Conservation (phyloP, 805 yeast genomes). For the Starmerella etchellsii region DNA sequence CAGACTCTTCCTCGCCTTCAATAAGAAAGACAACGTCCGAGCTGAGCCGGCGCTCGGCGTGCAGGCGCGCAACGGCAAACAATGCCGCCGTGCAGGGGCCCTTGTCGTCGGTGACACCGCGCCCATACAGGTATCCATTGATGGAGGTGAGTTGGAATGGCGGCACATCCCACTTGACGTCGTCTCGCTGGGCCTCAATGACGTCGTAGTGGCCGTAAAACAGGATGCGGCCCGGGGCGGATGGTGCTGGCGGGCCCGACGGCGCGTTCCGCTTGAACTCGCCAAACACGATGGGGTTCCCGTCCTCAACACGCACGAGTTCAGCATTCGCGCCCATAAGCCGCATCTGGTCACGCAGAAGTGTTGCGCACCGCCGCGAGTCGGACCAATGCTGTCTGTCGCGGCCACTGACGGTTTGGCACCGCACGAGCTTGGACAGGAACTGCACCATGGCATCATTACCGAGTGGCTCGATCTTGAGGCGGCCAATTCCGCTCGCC, state of each 20-base stretch:
- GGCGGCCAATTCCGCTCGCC: neutral
- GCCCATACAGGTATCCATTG: slow-evolving; percentile 76
- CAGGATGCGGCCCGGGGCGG: slow-evolving; percentile 35
- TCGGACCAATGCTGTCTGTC: slow-evolving; percentile 62
- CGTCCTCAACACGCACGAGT: slow-evolving; percentile 58
- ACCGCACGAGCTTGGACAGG: slow-evolving; percentile 49
- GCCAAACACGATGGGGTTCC: slow-evolving; percentile 79
- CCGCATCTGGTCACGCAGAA: slow-evolving; percentile 46
- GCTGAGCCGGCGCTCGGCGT: slow-evolving; percentile 37
- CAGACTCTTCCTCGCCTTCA: slow-evolving; percentile 95
- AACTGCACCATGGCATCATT: slow-evolving; percentile 55
- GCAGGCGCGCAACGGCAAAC: slow-evolving; percentile 69
- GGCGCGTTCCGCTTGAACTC: slow-evolving; percentile 33
- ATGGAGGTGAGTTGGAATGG: slow-evolving; percentile 66
- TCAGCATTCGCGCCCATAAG: slow-evolving; percentile 53
- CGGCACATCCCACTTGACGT: slow-evolving; percentile 51
- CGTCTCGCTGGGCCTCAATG: slow-evolving; percentile 53
- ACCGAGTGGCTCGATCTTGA: slow-evolving; percentile 27
- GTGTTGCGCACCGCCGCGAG: slow-evolving; percentile 76
- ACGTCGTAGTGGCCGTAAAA: slow-evolving; percentile 98
- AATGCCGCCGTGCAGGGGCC: slow-evolving; percentile 85
- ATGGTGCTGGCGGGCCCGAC: neutral
- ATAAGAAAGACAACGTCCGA: slow-evolving; percentile 70
- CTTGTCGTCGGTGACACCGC: slow-evolving; percentile 91
- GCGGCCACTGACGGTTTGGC: slow-evolving; percentile 62